These are phyloP conservation scores for Letharia columbiana DNA, from an alignment of 495 filamentous ascomycete species.

Conservation along the genomic window DNA sequence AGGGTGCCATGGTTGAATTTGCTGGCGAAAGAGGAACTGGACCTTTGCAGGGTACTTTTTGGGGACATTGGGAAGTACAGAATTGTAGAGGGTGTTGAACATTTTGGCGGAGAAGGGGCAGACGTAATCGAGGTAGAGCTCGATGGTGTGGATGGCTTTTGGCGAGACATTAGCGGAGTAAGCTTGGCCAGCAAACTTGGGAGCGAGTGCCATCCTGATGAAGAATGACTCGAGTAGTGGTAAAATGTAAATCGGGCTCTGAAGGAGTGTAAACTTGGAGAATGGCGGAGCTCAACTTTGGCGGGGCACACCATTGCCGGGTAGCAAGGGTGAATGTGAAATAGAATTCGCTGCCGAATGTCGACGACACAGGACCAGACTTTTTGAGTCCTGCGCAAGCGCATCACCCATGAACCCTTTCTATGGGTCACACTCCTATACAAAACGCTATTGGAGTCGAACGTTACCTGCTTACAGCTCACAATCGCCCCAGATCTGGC, in stretches of 20 bases:
- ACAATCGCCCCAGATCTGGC: background rate
- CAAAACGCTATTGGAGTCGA: background rate
- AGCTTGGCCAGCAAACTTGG: constrained; percentile 67
- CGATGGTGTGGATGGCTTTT: constrained; percentile 59
- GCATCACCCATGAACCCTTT: background rate
- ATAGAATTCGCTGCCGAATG: background rate
- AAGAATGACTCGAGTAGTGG: background rate
- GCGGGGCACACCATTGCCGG: constrained; percentile 14
- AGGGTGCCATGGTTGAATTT: constrained; percentile 95
- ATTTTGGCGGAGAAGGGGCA: constrained; percentile 67
- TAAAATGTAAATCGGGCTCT: background rate
- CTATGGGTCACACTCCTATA: background rate
- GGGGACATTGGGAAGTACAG: constrained; percentile 47
- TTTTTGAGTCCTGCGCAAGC: background rate
- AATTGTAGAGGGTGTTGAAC: constrained; percentile 60
- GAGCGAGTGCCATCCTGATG: constrained; percentile 59
- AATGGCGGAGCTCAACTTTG: background rate
- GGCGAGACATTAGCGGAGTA: constrained; percentile 38
- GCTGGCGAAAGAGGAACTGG: constrained; percentile 74
- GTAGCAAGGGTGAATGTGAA: background rate
- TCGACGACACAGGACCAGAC: background rate
- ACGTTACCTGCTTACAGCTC: background rate
- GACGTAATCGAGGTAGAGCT: constrained; percentile 80
- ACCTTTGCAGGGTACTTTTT: constrained; percentile 50
- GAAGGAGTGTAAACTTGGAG: background rate